Base-by-base conservation (phyloP, 2,329 filamentous ascomycete genomes). In the Ophiostoma novo-ulmi region DNA sequence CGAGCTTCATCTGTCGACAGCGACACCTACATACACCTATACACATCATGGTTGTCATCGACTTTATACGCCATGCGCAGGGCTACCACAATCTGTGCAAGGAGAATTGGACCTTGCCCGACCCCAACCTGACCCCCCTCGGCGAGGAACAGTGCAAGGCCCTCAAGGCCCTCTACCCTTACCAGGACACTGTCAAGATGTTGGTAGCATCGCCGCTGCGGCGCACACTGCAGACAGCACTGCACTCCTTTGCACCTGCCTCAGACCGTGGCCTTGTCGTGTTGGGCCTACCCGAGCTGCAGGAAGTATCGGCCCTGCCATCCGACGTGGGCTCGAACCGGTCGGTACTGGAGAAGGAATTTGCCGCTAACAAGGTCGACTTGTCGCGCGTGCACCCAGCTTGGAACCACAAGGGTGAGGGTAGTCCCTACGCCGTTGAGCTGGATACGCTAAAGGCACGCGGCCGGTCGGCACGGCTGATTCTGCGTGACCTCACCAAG, bases 131-230 rank as follows among this genome's bases (percentile, higher is more conserved):
- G 70, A 97, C 94, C 1, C 82, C 86, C 0, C 83, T 89, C n/a
- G 94, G 94, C 75, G 84, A 89, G 77, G 76, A 87, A 73, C 93
- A 97, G 84, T 96, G 93, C 81, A 81, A 79, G 36, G 78, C 80
- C 20, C 88, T 97, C 58, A 80, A 85, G 75, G 77, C 82, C 39
- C 73, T 75, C 26, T 97, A 96, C 78, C 87, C 90, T 11, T 80
- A 86, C 79, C 89, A 91, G 77, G 81, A 82, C 73, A 80, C 84
- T 55, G 81, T 95, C 76, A 89, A 90, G 5, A 84, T 91, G 75
- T 84, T 97, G 14, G 85, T 93, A 31, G 88, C 92, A 55, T 95
- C 92, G 0, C 93, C 93, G 6, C 85, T 97, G 74, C 89, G 90
- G 68, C 88, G 93, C 73, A 96, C 93, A 1, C 83, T 97, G 65